Evolutionary conservation across 2,329 filamentous ascomycete genomes (phyloP), one percentile per base, ranked within the genome.

Genomic region (Neofusicoccum sp.): DNA sequence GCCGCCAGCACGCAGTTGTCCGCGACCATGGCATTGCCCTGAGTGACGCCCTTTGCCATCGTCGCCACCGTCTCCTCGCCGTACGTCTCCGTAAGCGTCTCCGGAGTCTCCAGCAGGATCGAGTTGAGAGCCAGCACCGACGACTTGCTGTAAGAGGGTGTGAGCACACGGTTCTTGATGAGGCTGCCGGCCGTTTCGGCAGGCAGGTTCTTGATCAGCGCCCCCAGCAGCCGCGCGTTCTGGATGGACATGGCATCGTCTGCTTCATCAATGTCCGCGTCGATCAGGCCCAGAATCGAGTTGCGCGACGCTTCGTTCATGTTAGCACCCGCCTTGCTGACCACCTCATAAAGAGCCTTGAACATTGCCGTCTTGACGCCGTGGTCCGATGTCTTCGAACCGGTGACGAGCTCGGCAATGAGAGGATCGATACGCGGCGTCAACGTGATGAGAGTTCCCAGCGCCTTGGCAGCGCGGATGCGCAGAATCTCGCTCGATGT

Each of bases 281-380:
- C 95, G 69, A 99, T 97, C 51, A 99, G 81, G 44, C 86, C 84
- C 51, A 99, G 80, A 28, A 99, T 91, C n/a, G 93, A 87, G 63
- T 87, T 84, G 60, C 93, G 87, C 49, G 93, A 97, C 24, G 87
- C 80, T 69, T 98, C 95, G 68, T 90, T 93, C 95, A 99, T 99
- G 76, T 93, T 97, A 61, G 83, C 83, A 59, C 95, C 95, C 16
- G 93, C 93, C 76, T 96, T 96, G 80, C 91, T 93, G 63, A 99
- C 89, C 31, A 99, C 95, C 71, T 98, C 93, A 71, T 96, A 97
- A 47, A 99, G 78, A 3, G 95, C 95, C 80, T 96, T 96, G 69
- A 99, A 83, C 95, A 99, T 99, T 30, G 95, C 95, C 66, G 89
- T 95, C 76, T 86, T 90, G 65, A 99, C 95, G 47, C 93, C 93